Conservation (phyloP, 75 land plant genomes). For the Pinus taeda region DNA sequence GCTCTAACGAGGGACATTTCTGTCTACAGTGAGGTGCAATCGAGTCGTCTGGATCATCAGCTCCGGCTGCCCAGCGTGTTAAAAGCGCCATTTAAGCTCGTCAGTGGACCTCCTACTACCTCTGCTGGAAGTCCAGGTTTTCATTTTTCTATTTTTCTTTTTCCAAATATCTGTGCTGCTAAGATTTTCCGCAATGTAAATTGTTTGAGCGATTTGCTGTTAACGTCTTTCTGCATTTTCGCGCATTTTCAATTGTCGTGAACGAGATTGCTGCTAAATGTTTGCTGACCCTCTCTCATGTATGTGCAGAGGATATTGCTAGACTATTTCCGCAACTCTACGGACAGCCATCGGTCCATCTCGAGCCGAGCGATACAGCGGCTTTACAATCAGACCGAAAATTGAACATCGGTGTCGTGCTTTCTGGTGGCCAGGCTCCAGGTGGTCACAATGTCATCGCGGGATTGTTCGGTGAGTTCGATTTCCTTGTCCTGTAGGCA, state of each 20-base stretch:
- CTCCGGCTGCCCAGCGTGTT: conserved; percentile 84
- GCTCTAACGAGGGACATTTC: conserved; percentile 39
- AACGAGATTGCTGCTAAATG: background rate
- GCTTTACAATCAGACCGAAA: conserved; percentile 23
- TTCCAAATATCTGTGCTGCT: no score
- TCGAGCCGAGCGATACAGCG: conserved; percentile 42
- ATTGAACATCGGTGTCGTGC: conserved; percentile 87
- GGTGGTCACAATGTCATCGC: conserved; percentile 90
- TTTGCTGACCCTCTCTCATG: background rate
- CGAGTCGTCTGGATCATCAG: conserved; percentile 57
- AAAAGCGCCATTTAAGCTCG: conserved; percentile 46
- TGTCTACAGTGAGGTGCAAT: conserved; percentile 87
- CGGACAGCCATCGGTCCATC: conserved; percentile 79
- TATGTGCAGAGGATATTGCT: conserved; percentile 76
- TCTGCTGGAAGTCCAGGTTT: conserved; percentile 90
- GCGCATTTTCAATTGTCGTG: background rate
- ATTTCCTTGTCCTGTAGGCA: background rate
- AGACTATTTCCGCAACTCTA: conserved; percentile 82
- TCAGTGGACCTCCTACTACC: conserved; percentile 76
- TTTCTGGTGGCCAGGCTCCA: conserved; percentile 96
- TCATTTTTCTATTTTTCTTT: background rate
- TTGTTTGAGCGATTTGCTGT: no score
- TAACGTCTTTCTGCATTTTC: background rate
- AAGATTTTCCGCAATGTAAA: no score
- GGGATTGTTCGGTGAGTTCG: conserved; percentile 57